A percentile compares a stretch with the other conserved stretches of the same genome.
Evolutionary conservation across 2,329 filamentous ascomycete species (phyloP).

Genomic region (Apiospora rasikravindrae): DNA sequence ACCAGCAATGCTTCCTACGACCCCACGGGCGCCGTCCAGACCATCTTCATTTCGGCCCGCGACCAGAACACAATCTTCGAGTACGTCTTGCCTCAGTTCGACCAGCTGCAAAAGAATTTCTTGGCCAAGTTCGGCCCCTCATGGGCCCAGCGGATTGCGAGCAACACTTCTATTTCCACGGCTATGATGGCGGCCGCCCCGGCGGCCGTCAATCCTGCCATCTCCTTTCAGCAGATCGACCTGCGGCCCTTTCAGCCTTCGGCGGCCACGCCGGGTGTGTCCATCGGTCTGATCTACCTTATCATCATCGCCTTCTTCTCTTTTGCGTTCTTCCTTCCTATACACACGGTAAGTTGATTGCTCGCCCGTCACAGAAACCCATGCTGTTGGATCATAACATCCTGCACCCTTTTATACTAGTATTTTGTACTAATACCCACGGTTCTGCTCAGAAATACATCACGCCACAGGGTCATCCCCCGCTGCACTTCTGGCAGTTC

Average conservation of each 20-base stretch:
- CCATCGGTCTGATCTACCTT: slow-evolving; percentile 68
- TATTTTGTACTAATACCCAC: not conserved
- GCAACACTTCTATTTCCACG: slow-evolving; percentile 42
- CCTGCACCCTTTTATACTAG: too few species aligned
- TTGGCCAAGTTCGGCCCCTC: slow-evolving; percentile 52
- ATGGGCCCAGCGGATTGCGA: slow-evolving; percentile 48
- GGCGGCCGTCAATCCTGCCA: slow-evolving; percentile 39
- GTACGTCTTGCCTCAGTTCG: slow-evolving; percentile 59
- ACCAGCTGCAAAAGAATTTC: slow-evolving; percentile 51
- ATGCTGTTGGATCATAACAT: too few species aligned
- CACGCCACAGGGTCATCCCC: slow-evolving; percentile 58
- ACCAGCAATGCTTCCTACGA: slow-evolving; percentile 64
- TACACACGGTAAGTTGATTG: slow-evolving; percentile 53
- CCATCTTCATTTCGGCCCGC: slow-evolving; percentile 59
- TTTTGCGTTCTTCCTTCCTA: slow-evolving; percentile 68
- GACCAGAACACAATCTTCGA: slow-evolving; percentile 59
- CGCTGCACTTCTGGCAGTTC: slow-evolving; percentile 62
- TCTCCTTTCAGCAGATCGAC: slow-evolving; percentile 48
- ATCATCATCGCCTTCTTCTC: slow-evolving; percentile 73
- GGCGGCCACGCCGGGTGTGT: slow-evolving; percentile 60
- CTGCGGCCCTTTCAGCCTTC: slow-evolving; percentile 64
- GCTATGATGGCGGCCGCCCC: slow-evolving; percentile 37
- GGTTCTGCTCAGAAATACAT: slow-evolving; percentile 51
- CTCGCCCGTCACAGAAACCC: slow-evolving; percentile 4
- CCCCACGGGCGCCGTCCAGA: slow-evolving; percentile 61